Percentiles rank a stretch among this genome's conserved stretches.
Conservation (phyloP, 169 alveolate genomes). For the Pseudocohnilembus persalinus region DNA sequence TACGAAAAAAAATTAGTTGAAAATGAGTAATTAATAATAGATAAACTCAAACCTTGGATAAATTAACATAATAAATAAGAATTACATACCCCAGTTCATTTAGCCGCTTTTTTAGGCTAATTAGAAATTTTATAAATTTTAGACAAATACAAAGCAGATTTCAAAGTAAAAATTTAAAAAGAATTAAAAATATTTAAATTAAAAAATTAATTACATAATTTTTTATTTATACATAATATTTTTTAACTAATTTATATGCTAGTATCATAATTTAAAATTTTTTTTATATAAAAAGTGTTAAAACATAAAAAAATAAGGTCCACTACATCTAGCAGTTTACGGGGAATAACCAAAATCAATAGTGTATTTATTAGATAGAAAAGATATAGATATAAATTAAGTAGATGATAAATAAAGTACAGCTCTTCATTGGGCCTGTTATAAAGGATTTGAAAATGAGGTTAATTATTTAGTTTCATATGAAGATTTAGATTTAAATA, state of each 20-base stretch:
- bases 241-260: too few relatives aligned
- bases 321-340: slow-evolving; percentile 61
- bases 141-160: not conserved
- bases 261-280: too few relatives aligned
- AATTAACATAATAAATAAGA: not conserved
- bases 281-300: not conserved
- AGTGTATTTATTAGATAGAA: slow-evolving; percentile 14
- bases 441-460: slow-evolving; percentile 37
- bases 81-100: not conserved
- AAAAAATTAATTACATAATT: too few relatives aligned
- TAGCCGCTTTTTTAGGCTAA: not conserved
- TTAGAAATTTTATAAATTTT: not conserved
- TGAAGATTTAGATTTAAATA: slow-evolving; percentile 48
- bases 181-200: too few relatives aligned
- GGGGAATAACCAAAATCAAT: slow-evolving; percentile 38
- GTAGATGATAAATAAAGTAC: slow-evolving; percentile 31
- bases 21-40: not conserved
- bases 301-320: not conserved
- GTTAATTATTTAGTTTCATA: slow-evolving; percentile 60
- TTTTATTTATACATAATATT: too few relatives aligned
- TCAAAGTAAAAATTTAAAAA: not conserved
- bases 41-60: not conserved
- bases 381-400: slow-evolving; percentile 16
- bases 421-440: slow-evolving; percentile 50
- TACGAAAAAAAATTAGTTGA: not conserved